A percentile compares a stretch with the other conserved stretches of the same genome.
Evolutionary conservation across 164 flowering plant species (phyloP).

Genomic region (Kalanchoe fedtschenkoi): DNA sequence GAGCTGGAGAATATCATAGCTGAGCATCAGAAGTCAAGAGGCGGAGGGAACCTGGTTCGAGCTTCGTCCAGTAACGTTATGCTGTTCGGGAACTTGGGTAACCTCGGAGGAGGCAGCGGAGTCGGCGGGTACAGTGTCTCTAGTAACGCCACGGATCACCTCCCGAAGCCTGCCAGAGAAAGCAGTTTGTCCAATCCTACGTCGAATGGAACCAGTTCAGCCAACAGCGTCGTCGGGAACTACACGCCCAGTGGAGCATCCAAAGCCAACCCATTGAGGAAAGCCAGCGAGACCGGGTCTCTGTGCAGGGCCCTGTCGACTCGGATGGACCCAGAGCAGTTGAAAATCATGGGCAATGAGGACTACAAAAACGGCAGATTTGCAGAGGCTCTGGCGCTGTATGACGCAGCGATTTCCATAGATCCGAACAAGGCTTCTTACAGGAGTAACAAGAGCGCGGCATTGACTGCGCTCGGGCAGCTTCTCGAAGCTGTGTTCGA

Average conservation of each 20-base stretch:
- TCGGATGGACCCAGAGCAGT: conserved; percentile 54
- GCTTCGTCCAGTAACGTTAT: conserved; percentile 82
- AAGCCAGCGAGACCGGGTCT: conserved; percentile 10
- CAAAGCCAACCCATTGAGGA: conserved; percentile 12
- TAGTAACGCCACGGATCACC: conserved; percentile 24
- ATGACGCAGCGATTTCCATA: conserved; percentile 68
- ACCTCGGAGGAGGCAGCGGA: conserved; percentile 22
- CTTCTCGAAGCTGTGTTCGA: conserved; percentile 71
- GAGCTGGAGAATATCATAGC: conserved; percentile 67
- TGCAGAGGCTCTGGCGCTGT: conserved; percentile 64
- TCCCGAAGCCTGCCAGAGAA: conserved; percentile 32
- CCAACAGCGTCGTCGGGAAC: too few species aligned
- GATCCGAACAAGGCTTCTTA: conserved; percentile 69
- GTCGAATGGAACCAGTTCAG: too few species aligned
- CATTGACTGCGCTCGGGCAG: conserved; percentile 63
- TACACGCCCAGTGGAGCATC: neutral
- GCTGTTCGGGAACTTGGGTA: conserved; percentile 67
- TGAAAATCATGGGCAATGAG: conserved; percentile 72
- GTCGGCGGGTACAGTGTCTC: conserved; percentile 20
- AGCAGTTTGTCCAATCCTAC: conserved; percentile 2
- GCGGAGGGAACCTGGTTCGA: conserved; percentile 38
- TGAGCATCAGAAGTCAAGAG: conserved; percentile 45
- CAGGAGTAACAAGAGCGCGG: conserved; percentile 75
- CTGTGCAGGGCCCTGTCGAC: conserved; percentile 48
- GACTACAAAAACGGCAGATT: conserved; percentile 68